Evolutionary conservation across 768 basidiomycete genomes (phyloP).

Genomic region (Leccinellum rugosiceps): DNA sequence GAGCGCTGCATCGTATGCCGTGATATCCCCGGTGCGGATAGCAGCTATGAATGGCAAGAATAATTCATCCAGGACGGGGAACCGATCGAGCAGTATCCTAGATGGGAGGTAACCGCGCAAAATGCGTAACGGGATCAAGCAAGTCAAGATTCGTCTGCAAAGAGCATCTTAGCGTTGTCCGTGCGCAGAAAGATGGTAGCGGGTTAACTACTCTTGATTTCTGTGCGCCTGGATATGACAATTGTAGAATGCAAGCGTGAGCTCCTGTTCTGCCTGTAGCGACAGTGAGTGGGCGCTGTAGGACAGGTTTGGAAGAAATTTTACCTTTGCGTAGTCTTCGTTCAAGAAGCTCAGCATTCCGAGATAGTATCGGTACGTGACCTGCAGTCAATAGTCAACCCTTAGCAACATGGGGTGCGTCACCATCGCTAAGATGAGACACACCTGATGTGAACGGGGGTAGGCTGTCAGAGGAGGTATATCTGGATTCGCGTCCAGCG

Average conservation of each 20-base stretch:
- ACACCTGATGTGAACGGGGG: constrained; percentile 83
- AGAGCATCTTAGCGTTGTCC: background rate
- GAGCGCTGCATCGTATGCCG: constrained; percentile 77
- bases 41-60: constrained; percentile 81
- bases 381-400: constrained; percentile 44
- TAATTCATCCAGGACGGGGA: constrained; percentile 67
- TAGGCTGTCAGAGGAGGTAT: constrained; percentile 74
- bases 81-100: constrained; percentile 60
- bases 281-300: background rate
- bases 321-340: constrained; percentile 83
- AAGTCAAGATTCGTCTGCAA: constrained; percentile 81
- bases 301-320: constrained; percentile 3
- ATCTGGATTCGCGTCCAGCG: constrained; percentile 80
- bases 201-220: constrained; percentile 73
- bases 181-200: background rate
- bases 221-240: constrained; percentile 66
- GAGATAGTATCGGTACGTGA: constrained; percentile 91
- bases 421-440: constrained; percentile 14
- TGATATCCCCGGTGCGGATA: constrained; percentile 72
- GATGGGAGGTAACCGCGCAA: constrained; percentile 87
- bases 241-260: constrained; percentile 82
- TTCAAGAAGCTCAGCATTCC: constrained; percentile 94
- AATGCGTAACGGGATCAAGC: constrained; percentile 86
- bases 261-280: constrained; percentile 76
- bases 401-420: constrained; percentile 5